Evolutionary conservation across 176 grass and related monocot species (phyloP), one percentile per base, ranked within the genome.

Genomic region (Hordeum marinum): DNA sequence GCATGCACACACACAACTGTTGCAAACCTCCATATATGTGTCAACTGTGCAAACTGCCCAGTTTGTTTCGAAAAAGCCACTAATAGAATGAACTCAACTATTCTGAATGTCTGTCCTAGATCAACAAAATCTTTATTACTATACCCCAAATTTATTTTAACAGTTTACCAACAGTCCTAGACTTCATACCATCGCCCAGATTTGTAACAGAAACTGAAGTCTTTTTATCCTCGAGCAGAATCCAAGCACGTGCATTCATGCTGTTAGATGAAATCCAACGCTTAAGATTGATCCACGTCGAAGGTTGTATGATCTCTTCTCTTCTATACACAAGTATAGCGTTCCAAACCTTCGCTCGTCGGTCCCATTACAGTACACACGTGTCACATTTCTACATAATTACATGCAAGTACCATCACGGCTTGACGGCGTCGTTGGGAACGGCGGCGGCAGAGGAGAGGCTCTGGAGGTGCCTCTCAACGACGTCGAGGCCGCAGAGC

Each of bases 401-500:
- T 48, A 48, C 45, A 48, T 14, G 12, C 12, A 2, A 17, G 52
- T 8, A 57, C 2, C 52, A 57, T 57, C 52, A 57, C 7, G 52
- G 18, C 52, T 57, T 21, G 52, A 21, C 18, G 2, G 0, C 18
- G 52, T 18, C 18, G 18, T 52, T 52, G 15, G 48, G 15, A 52
- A 5, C 48, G 48, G 48, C 43, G 37, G 36, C 45, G 31, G n/a
- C 21, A 26, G 26, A 37, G 21, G 67, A 10, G 3, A 91, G 34
- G 69, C 85, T 79, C 90, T 91, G 72, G 26, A 98, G 82, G 89
- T 95, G 91, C 76, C 90, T 93, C 89, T 98, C 95, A 0, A 98
- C 87, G 61, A 94, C 85, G 84, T 98, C 85, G 42, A 98, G 85
- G 64, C 95, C 95, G 27, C 95, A 98, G 31, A 98, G 90, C 76